Base-by-base conservation (phyloP, 306 rosid species). In the Begonia peltatifolia region DNA sequence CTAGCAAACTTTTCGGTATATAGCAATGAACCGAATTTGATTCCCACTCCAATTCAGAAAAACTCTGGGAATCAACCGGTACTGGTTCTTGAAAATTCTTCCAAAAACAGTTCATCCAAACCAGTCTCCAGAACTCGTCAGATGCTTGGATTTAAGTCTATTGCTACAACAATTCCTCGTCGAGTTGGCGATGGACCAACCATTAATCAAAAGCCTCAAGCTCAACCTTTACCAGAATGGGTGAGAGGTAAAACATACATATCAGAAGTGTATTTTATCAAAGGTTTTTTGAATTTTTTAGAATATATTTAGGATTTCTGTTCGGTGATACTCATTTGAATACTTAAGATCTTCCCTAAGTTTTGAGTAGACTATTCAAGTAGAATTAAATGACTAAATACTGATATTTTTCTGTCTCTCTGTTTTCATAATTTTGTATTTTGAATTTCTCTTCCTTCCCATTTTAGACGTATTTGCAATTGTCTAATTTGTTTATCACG, bases 211-310 rank as follows among this genome's bases (percentile, higher is more conserved):
- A 87, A 84, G 81, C 74, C 60, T 50, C 94, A 16, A 35, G 66
- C 70, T 54, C 87, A 68, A 74, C 83, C 80, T 1, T 75, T 47
- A 3, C 64, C 78, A 3, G 83, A 87, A 54, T 87, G 96, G 96
- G 58, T 57, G 23, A 79, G 58, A 75, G 96, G 96, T 79, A 80
- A 30, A 30, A 7, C 38, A 30, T 30, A 0, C 38, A 30, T 30
- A 30, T 6, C 38, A 7, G 9, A 30, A 30, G 6, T 30, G 38
- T 30, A 9, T 7, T 30, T 30, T 30, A 30, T 5, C 6, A 30
- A 30, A 30, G 2, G 0, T 20, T 20, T 20, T 20, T 30, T 30
- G 38, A 30, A 30, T 30, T 30, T 30, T 5, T 30, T 30, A 30
- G 9, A 30, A 30, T 6, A 30, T 30, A 30, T 30, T 30, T 30